A percentile compares a stretch with the other conserved stretches of the same genome.
These are phyloP conservation scores for Pterocarpus macrocarpus DNA, from an alignment of 306 rosid genomes.

Conservation along the genomic window DNA sequence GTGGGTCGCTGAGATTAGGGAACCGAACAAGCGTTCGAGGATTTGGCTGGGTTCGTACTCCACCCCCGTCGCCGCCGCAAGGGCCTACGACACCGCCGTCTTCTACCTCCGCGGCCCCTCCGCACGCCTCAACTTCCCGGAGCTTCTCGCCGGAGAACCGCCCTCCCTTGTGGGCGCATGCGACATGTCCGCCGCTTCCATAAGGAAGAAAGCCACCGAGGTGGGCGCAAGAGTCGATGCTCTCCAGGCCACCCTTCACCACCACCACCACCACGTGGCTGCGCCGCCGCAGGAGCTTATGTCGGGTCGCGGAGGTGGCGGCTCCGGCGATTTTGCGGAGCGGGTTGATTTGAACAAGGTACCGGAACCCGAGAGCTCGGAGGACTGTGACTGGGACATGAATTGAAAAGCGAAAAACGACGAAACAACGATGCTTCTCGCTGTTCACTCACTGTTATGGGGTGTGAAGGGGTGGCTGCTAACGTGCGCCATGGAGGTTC, in stretches of 20 bases:
- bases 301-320: constrained; percentile 28
- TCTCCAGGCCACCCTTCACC: constrained; percentile 65
- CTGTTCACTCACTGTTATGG: neutral
- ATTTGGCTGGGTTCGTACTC: constrained; percentile 99
- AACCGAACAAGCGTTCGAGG: constrained; percentile 94
- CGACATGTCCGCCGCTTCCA: constrained; percentile 88
- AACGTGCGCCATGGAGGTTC: constrained; percentile 57
- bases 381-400: constrained; percentile 67
- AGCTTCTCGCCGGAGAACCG: constrained; percentile 56
- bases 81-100: constrained; percentile 98
- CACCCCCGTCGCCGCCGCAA: constrained; percentile 91
- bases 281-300: constrained; percentile 46
- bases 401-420: constrained; percentile 34
- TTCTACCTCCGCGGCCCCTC: constrained; percentile 89
- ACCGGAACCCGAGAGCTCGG: constrained; percentile 85
- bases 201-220: constrained; percentile 89
- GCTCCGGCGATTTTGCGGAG: constrained; percentile 54
- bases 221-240: constrained; percentile 97
- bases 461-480: constrained; percentile 42
- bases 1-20: constrained; percentile 99
- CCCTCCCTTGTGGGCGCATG: constrained; percentile 21
- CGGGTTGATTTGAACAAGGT: constrained; percentile 84
- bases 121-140: constrained; percentile 92
- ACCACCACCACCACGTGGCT: constrained; percentile 49
- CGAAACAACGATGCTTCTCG: neutral